phyloP scores from a whole-genome alignment of 257 asterid species.

The Salvia hispanica region DNA sequence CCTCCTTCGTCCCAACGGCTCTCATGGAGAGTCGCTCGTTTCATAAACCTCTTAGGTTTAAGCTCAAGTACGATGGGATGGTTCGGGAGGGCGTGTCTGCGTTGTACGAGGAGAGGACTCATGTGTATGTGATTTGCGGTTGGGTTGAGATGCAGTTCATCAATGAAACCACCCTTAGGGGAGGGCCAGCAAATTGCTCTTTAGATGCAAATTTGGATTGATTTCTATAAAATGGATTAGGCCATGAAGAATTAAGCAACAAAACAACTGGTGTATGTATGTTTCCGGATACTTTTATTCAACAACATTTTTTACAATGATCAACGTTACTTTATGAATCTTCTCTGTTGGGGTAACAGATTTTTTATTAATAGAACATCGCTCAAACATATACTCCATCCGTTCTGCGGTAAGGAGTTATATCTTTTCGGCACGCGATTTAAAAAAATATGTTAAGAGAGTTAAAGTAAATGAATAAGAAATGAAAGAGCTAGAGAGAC shows the following conservation, averaged over 20 bases:
- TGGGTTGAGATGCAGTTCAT: constrained; percentile 49
- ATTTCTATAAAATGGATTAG: too few relatives aligned
- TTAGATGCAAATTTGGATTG: constrained; percentile 30
- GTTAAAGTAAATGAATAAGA: constrained; percentile 15
- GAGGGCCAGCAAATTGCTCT: constrained; percentile 54
- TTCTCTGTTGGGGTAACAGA: background rate
- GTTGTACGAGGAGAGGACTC: constrained; percentile 48
- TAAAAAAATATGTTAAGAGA: too few relatives aligned
- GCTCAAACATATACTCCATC: constrained; percentile 19
- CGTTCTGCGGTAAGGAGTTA: too few relatives aligned
- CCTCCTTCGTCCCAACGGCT: constrained; percentile 48
- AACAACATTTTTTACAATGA: constrained; percentile 32
- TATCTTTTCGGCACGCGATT: too few relatives aligned
- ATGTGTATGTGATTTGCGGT: constrained; percentile 46
- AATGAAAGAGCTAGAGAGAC: too few relatives aligned
- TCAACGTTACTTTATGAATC: constrained; percentile 32
- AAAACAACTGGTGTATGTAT: background rate
- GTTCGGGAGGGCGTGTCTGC: constrained; percentile 51
- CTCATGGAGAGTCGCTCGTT: constrained; percentile 41
- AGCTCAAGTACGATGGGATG: constrained; percentile 54
- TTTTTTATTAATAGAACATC: too few relatives aligned
- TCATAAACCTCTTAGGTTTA: constrained; percentile 47
- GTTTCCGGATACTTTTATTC: constrained; percentile 29
- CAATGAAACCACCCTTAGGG: constrained; percentile 42
- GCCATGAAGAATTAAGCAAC: background rate